Base-by-base conservation (phyloP, 208 protist genomes). In the Leptomonas pyrrhocoris region DNA sequence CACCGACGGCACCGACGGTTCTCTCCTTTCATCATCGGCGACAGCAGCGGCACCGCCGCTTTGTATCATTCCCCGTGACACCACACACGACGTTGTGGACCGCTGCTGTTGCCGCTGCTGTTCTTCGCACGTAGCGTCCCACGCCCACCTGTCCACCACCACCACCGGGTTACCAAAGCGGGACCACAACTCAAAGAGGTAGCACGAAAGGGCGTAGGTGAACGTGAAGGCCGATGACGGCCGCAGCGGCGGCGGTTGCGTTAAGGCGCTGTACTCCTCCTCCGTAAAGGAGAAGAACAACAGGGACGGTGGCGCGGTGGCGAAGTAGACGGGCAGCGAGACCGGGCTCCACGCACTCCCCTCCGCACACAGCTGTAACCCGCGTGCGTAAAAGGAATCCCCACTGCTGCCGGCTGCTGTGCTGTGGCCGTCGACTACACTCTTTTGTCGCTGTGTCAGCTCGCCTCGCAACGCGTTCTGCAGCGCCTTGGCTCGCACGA, bases 121-220 rank as follows among this genome's bases (percentile, higher is more conserved):
- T 4, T 30, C n/a, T 2, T 23, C 3, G 12, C n/a, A 36, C 30
- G 8, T 25, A 67, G 12, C 23, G 21, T 21, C 40, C 36, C 7
- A n/a, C 34, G 59, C 31, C 85, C 88, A 93, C 2, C 88, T 79
- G 45, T 93, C 88, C 9, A 60, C 77, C 19, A 86, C 66, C 21
- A 93, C 72, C 9, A 85, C 46, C 31, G 85, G 83, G 38, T 88
- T 93, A 23, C 88, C 84, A 60, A 87, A 93, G 1, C 76, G 73
- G 25, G 77, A 76, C 68, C 88, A 93, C 53, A 90, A 42, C 34
- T 48, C 49, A 18, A 85, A 67, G 16, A 92, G 68, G 42, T 86
- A 86, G 25, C 64, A 61, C 18, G 86, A 81, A 4, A 63, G 66
- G 9, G 71, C 55, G 57, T 71, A 77, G 12, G 62, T 80, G 65